Evolutionary conservation across 2,329 filamentous ascomycete genomes (phyloP).

Genomic region (Pseudogymnoascus sp.): DNA sequence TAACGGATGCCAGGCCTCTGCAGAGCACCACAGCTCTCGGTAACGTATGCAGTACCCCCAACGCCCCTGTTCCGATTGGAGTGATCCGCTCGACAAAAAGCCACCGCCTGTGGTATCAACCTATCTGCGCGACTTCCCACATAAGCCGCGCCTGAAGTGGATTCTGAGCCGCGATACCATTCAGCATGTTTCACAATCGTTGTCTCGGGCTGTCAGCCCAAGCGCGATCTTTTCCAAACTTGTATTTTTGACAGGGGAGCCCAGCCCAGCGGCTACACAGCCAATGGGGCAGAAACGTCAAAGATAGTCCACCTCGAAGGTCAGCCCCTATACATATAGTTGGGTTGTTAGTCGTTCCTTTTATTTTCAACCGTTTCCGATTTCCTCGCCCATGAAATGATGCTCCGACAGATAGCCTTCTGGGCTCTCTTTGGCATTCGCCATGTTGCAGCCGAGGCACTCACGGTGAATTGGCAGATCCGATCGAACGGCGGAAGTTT

Average conservation of each 20-base stretch:
- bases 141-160: not conserved
- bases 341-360: not conserved
- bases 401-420: not conserved
- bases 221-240: not conserved
- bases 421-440: not conserved
- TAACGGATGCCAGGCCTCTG: not conserved
- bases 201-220: not conserved
- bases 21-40: not conserved
- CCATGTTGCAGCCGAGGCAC: not conserved
- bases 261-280: not conserved
- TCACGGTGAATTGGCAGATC: conserved; percentile 14
- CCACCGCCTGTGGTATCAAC: not conserved
- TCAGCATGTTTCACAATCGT: not conserved
- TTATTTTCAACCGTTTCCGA: not conserved
- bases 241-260: not conserved
- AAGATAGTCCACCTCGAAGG: not conserved
- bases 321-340: not conserved
- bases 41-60: not conserved
- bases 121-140: not conserved
- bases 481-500: conserved; percentile 11
- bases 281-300: not conserved
- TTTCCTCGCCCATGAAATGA: not conserved
- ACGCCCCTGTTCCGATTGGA: not conserved
- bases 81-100: not conserved
- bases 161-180: not conserved